Evolutionary conservation across 2,329 filamentous ascomycete genomes (phyloP).

Genomic region (Dactylellina sp.): DNA sequence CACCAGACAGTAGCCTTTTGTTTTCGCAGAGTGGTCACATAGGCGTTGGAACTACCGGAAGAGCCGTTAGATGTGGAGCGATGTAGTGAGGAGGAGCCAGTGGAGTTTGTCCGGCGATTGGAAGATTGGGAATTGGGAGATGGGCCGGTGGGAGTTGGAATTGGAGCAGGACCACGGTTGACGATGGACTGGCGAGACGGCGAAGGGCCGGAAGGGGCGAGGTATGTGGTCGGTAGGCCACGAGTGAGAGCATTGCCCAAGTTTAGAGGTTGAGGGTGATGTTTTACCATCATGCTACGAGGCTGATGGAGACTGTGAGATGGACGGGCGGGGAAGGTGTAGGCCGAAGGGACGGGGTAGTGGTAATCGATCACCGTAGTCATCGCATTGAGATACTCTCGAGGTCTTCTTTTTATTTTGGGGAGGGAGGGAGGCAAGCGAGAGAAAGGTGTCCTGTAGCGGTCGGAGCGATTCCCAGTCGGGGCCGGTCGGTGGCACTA

Average conservation of each 20-base stretch:
- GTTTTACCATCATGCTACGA: constrained; percentile 36
- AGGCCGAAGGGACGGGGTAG: constrained; percentile 52
- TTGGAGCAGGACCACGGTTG: not conserved
- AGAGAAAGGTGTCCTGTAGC: constrained; percentile 20
- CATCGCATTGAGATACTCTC: constrained; percentile 44
- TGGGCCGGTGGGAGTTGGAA: not conserved
- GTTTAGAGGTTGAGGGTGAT: constrained; percentile 44
- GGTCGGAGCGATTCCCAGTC: constrained; percentile 12
- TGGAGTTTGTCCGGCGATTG: constrained; percentile 50
- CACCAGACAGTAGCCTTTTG: constrained; percentile 99
- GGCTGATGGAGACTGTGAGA: constrained; percentile 13
- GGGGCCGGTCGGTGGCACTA: constrained; percentile 4
- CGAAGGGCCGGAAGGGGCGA: constrained; percentile 30
- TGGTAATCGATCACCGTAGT: constrained; percentile 55
- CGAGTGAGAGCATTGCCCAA: constrained; percentile 47
- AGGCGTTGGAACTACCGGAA: constrained; percentile 71
- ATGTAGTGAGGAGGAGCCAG: constrained; percentile 39
- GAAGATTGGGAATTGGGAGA: constrained; percentile 26
- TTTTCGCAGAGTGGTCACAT: constrained; percentile 93
- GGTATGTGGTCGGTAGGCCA: constrained; percentile 30
- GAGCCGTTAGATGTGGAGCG: constrained; percentile 51
- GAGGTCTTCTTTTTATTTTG: not conserved
- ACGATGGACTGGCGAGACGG: constrained; percentile 25
- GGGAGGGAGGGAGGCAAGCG: not conserved
- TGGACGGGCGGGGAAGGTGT: constrained; percentile 46